Evolutionary conservation across 2,329 filamentous ascomycete species (phyloP), one percentile per base, ranked within the genome.

Genomic region (Hypoxylon sp.): DNA sequence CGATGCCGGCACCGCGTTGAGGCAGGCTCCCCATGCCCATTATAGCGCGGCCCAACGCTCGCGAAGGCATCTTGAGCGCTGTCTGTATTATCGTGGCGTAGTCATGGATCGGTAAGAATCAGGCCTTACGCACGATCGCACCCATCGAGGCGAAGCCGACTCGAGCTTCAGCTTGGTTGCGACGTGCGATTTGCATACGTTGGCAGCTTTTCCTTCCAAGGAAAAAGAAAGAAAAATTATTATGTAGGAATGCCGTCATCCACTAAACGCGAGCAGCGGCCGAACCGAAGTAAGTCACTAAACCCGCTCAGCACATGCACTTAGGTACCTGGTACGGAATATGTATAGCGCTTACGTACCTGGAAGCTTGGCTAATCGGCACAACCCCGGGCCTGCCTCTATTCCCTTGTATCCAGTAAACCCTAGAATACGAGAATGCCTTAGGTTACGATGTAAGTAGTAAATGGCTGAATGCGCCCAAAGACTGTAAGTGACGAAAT

Each of bases 1-100:
- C 73, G 56, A 76, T 74, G 74, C 72, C 72, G 68, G 78, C 76
- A 70, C 77, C 78, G 75, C 80, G 78, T 73, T 79, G 80, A 67
- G 82, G 82, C 78, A 83, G 79, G 26, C 53, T 56, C 46, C 66
- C 66, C 79, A 84, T 53, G 40, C 66, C 64, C 79, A 84, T 78
- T 77, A 74, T 71, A 68, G 79, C 78, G 73, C 80, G 81, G 72
- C 82, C 83, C 73, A 82, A 78, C 74, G 79, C 79, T 77, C 80
- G 82, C 78, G 81, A 79, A 76, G 80, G 80, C 83, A 85, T 85
- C 71, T 72, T 80, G 66, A 64, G 61, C 55, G 60, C 55, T 62
- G 69, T 26, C 36, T 18, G n/a, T 71, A 71, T 65, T 61, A 61
- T 58, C 42, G 67, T 58, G 36, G 70, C 57, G 65, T 70, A 69